These are phyloP conservation scores for Aspergillus alliaceus DNA, from an alignment of 2,329 filamentous ascomycete genomes.

Conservation along the genomic window DNA sequence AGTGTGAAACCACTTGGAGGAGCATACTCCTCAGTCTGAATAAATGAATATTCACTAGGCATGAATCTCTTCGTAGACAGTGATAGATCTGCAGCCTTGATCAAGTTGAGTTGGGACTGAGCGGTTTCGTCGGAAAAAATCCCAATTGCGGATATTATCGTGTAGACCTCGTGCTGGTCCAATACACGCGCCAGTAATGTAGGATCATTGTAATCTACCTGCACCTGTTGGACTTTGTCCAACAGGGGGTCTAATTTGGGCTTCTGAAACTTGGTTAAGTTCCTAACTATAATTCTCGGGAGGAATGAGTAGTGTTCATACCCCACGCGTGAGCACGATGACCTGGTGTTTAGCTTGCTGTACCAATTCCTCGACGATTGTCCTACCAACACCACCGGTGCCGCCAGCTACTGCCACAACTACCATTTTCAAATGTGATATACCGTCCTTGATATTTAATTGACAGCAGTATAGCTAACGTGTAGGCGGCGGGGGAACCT, in stretches of 20 bases:
- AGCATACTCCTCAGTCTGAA: slow-evolving; percentile 32
- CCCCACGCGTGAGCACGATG: slow-evolving; percentile 45
- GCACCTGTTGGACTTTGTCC: slow-evolving; percentile 17
- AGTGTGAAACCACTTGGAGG: not conserved
- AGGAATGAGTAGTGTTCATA: slow-evolving; percentile 10
- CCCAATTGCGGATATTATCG: slow-evolving; percentile 46
- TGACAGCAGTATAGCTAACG: not conserved
- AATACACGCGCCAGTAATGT: slow-evolving; percentile 26
- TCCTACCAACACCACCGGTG: slow-evolving; percentile 47
- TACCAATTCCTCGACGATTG: slow-evolving; percentile 47
- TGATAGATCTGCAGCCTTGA: slow-evolving; percentile 45
- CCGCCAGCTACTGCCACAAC: slow-evolving; percentile 51
- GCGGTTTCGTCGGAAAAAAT: slow-evolving; percentile 29
- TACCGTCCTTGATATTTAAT: too few relatives aligned
- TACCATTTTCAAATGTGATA: slow-evolving; percentile 34
- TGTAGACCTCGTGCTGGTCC: slow-evolving; percentile 44
- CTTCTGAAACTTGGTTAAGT: not conserved
- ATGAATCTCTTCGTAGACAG: slow-evolving; percentile 42
- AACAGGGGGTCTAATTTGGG: slow-evolving; percentile 5
- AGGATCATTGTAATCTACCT: slow-evolving; percentile 37
- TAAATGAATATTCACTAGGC: slow-evolving; percentile 44
- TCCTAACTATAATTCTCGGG: not conserved
- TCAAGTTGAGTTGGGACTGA: slow-evolving; percentile 44
- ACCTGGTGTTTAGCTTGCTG: slow-evolving; percentile 37
- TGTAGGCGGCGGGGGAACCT: not conserved